A percentile compares a stretch with the other conserved stretches of the same genome.
These are phyloP conservation scores for Betula pendula DNA, from an alignment of 306 rosid genomes.

Conservation along the genomic window DNA sequence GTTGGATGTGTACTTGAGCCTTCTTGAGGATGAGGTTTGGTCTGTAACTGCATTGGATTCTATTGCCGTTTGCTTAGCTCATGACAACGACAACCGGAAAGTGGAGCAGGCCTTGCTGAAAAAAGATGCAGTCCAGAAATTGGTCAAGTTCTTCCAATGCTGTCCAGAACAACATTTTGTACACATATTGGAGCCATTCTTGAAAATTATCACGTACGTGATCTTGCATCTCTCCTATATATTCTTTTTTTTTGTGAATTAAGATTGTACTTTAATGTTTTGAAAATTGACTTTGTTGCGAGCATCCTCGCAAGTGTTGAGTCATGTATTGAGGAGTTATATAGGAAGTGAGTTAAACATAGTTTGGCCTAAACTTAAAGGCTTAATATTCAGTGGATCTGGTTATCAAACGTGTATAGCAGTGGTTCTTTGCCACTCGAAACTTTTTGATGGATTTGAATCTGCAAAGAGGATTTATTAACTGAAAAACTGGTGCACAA, in stretches of 20 bases:
- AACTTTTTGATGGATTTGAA: no score
- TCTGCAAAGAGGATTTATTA: no score
- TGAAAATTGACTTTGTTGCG: not conserved
- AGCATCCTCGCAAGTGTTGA: not conserved
- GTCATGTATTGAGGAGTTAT: not conserved
- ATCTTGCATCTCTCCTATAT: constrained; percentile 29
- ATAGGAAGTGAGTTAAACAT: not conserved
- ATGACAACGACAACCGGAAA: constrained; percentile 88
- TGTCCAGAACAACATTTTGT: constrained; percentile 97
- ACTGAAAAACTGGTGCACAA: not conserved
- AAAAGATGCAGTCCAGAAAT: constrained; percentile 94
- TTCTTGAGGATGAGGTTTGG: constrained; percentile 92
- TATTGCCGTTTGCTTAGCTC: constrained; percentile 95
- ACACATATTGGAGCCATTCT: constrained; percentile 94
- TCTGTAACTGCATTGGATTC: constrained; percentile 97
- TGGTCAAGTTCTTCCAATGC: constrained; percentile 93
- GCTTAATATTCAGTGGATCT: not conserved
- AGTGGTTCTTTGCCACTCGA: not conserved
- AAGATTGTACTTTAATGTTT: constrained; percentile 13
- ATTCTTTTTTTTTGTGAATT: not conserved
- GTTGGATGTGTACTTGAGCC: constrained; percentile 93
- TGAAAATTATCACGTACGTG: constrained; percentile 93
- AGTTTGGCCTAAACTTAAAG: not conserved
- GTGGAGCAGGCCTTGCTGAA: constrained; percentile 92
- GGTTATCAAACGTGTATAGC: not conserved